Evolutionary conservation across 2,329 filamentous ascomycete genomes (phyloP).

Genomic region (Parastagonospora nodorum): DNA sequence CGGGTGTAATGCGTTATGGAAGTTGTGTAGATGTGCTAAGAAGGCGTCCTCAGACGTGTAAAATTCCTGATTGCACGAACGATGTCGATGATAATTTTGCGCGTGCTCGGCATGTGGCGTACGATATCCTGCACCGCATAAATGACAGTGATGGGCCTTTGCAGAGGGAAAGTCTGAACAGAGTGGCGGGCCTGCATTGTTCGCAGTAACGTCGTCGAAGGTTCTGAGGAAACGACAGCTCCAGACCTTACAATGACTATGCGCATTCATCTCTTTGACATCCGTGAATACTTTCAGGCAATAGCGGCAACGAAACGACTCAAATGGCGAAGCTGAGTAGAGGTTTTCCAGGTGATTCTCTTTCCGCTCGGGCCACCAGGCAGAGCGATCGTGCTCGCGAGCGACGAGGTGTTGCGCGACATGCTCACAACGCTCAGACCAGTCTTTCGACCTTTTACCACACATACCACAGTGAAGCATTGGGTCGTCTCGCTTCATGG

Average conservation of each 20-base stretch:
- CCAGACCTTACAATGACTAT: conserved; percentile 43
- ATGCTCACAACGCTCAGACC: conserved; percentile 40
- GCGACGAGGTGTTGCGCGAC: conserved; percentile 39
- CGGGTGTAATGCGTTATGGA: conserved; percentile 37
- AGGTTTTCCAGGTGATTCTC: conserved; percentile 42
- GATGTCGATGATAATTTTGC: conserved; percentile 39
- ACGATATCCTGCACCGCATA: conserved; percentile 41
- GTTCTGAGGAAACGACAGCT: conserved; percentile 42
- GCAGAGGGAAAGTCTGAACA: conserved; percentile 40
- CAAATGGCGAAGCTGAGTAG: conserved; percentile 31
- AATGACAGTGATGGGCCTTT: conserved; percentile 43
- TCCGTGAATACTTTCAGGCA: conserved; percentile 41
- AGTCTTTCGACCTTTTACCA: conserved; percentile 37
- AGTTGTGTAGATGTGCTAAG: conserved; percentile 41
- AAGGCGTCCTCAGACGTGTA: conserved; percentile 42
- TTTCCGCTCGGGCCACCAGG: conserved; percentile 40
- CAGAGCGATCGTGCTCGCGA: conserved; percentile 33
- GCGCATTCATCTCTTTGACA: conserved; percentile 36
- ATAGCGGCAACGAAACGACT: conserved; percentile 42
- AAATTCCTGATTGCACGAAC: conserved; percentile 40
- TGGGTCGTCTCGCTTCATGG: conserved; percentile 42
- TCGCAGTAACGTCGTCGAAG: conserved; percentile 41
- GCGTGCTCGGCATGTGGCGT: conserved; percentile 41
- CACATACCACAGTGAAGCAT: conserved; percentile 46
- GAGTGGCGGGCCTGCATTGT: conserved; percentile 38